phyloP scores from a whole-genome alignment of 257 asterid genomes.

The Primulina eburnea region DNA sequence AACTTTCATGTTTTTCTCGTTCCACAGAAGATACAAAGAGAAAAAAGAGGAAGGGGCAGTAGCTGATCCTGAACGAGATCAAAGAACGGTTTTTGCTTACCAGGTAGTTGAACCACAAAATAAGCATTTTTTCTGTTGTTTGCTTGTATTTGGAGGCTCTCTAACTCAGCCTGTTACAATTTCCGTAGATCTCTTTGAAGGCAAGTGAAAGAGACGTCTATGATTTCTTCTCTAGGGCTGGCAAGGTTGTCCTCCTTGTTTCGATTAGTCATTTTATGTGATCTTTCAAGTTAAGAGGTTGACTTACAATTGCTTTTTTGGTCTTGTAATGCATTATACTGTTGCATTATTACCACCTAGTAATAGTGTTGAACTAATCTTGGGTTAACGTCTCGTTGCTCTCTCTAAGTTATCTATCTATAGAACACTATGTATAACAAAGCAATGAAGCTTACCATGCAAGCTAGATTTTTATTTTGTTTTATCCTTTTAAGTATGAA shows the following conservation, averaged over 20 bases:
- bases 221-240: conserved; percentile 69
- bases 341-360: conserved; percentile 10
- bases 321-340: conserved; percentile 10
- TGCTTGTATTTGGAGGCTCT: conserved; percentile 24
- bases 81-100: conserved; percentile 75
- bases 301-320: conserved; percentile 11
- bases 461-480: background rate
- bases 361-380: background rate
- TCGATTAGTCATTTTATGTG: conserved; percentile 10
- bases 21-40: conserved; percentile 56
- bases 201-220: conserved; percentile 70
- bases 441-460: background rate
- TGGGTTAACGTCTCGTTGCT: background rate
- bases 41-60: conserved; percentile 57
- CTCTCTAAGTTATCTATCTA: background rate
- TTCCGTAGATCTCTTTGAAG: conserved; percentile 52
- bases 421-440: background rate
- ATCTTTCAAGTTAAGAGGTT: conserved; percentile 11
- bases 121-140: conserved; percentile 19
- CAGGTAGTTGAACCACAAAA: conserved; percentile 46
- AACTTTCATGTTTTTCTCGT: conserved; percentile 19
- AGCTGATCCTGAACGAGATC: conserved; percentile 71
- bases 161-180: conserved; percentile 27
- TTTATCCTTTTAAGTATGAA: background rate
- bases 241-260: conserved; percentile 49